Percentiles rank a stretch among this genome's conserved stretches.
These are phyloP conservation scores for Rhynchospora breviuscula DNA, from an alignment of 176 grass and related monocot genomes.

Conservation along the genomic window DNA sequence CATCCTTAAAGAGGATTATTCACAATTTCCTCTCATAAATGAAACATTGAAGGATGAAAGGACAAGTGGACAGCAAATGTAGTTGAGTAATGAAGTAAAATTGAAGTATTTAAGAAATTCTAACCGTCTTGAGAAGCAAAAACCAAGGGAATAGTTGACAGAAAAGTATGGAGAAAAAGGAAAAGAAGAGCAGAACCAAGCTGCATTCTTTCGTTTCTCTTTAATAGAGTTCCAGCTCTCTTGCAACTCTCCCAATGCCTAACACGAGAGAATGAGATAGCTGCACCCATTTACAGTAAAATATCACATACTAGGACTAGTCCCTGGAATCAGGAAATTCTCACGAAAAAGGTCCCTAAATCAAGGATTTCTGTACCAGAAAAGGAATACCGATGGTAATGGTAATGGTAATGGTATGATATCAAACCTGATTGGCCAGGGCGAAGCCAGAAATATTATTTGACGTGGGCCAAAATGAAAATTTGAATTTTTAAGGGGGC, in stretches of 20 bases:
- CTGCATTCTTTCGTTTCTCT: conserved; percentile 23
- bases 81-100: neutral
- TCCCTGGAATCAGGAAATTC: no score
- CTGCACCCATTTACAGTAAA: no score
- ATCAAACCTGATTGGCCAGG: no score
- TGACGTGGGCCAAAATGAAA: no score
- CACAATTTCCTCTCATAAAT: neutral
- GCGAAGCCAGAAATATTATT: no score
- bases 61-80: neutral
- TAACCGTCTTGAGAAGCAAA: conserved; percentile 42
- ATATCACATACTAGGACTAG: no score
- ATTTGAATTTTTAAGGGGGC: no score
- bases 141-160: conserved; percentile 19
- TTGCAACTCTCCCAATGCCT: neutral
- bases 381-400: no score
- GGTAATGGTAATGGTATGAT: no score
- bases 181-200: conserved; percentile 35
- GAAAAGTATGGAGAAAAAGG: conserved; percentile 40
- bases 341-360: no score
- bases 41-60: neutral
- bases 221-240: neutral
- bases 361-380: no score
- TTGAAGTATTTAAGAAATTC: neutral
- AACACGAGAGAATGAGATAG: conserved; percentile 12
- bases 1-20: no score